Conservation (phyloP, 2,329 filamentous ascomycete species). For the Clarireedia sp. region DNA sequence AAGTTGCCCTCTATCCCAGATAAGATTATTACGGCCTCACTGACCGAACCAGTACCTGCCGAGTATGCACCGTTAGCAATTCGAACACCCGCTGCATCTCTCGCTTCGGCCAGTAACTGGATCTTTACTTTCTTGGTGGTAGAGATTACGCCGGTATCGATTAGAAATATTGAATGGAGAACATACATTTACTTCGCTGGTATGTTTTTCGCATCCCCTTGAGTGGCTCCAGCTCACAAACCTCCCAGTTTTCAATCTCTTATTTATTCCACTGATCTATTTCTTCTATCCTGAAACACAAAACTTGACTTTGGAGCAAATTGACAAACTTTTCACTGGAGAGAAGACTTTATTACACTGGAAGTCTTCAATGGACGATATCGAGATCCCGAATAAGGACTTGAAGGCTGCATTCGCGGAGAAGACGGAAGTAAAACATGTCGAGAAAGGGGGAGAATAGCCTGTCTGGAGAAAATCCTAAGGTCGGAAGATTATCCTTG, state of each 20-base stretch:
- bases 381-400: not conserved
- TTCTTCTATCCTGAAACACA: conserved; percentile 46
- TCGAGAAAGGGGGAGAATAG: not conserved
- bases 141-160: conserved; percentile 36
- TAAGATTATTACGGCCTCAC: conserved; percentile 37
- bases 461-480: not conserved
- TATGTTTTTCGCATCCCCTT: conserved; percentile 1
- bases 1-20: conserved; percentile 33
- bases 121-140: conserved; percentile 63
- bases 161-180: conserved; percentile 20
- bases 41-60: conserved; percentile 43
- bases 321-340: conserved; percentile 29
- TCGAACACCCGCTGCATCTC: conserved; percentile 1
- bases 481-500: no score
- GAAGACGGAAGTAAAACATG: not conserved
- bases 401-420: not conserved
- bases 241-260: not conserved
- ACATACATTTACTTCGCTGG: conserved; percentile 30
- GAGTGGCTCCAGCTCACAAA: not conserved
- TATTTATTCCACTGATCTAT: conserved; percentile 34
- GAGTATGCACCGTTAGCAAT: conserved; percentile 35
- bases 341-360: not conserved
- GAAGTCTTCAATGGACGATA: not conserved
- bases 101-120: conserved; percentile 43
- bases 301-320: conserved; percentile 42